A percentile compares a stretch with the other conserved stretches of the same genome.
These are phyloP conservation scores for Aspergillus indologenus DNA, from an alignment of 495 filamentous ascomycete genomes.

Conservation along the genomic window DNA sequence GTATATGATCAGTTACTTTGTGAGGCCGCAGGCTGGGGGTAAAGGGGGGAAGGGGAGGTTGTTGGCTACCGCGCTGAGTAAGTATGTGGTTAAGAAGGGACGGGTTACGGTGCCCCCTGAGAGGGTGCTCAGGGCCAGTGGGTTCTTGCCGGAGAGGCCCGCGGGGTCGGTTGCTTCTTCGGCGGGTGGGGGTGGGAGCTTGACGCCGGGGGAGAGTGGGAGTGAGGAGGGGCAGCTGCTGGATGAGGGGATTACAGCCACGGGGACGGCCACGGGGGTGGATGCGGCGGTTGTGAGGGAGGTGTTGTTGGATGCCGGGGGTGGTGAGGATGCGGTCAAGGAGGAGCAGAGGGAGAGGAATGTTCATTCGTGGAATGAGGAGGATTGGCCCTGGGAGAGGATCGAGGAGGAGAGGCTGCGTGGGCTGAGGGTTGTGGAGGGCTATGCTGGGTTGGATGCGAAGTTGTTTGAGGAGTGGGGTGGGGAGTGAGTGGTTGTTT, in stretches of 20 bases:
- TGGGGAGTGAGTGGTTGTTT: constrained; percentile 4
- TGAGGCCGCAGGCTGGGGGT: constrained; percentile 44
- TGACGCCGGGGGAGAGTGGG: constrained; percentile 32
- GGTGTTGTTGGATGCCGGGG: constrained; percentile 33
- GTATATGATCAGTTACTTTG: constrained; percentile 70
- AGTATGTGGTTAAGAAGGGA: constrained; percentile 90
- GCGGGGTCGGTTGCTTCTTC: constrained; percentile 8
- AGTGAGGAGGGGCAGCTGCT: too few relatives aligned
- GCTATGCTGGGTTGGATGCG: constrained; percentile 50
- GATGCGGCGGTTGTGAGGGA: constrained; percentile 39
- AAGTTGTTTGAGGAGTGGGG: constrained; percentile 43
- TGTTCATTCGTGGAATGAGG: constrained; percentile 32
- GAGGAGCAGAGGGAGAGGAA: constrained; percentile 36
- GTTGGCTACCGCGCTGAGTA: constrained; percentile 72
- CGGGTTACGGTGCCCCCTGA: constrained; percentile 82
- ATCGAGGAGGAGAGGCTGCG: constrained; percentile 57
- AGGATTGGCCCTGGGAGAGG: constrained; percentile 52
- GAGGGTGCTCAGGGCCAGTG: constrained; percentile 63
- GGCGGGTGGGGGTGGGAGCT: neutral
- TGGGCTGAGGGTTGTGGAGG: constrained; percentile 52
- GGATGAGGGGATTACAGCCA: constrained; percentile 39
- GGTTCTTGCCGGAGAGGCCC: constrained; percentile 53
- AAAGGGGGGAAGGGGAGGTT: constrained; percentile 53
- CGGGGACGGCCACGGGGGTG: constrained; percentile 26
- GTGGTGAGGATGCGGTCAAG: constrained; percentile 20